Conservation (phyloP, 2,329 filamentous ascomycete species). For the Boeremia exigua region DNA sequence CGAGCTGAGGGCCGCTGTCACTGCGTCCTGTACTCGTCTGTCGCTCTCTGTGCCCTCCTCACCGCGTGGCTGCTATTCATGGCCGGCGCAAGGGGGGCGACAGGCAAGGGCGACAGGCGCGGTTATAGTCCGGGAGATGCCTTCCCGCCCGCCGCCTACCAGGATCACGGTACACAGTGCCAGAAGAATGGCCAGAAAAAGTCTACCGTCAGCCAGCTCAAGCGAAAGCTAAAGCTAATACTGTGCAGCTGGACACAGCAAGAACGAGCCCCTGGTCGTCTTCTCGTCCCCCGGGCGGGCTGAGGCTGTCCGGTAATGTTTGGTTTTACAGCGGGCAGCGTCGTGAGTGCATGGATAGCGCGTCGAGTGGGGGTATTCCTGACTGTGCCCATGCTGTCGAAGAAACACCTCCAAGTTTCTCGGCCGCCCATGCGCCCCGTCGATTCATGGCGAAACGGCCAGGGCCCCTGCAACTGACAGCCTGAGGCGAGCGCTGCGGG, state of each 20-base stretch:
- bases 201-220: neutral
- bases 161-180: slow-evolving; percentile 24
- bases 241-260: neutral
- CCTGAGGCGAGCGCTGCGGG: slow-evolving; percentile 31
- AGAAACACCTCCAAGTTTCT: slow-evolving; percentile 27
- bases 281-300: slow-evolving; percentile 18
- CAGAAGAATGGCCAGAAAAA: neutral
- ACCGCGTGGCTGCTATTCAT: slow-evolving; percentile 18
- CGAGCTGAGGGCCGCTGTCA: slow-evolving; percentile 20
- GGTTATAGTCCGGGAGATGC: slow-evolving; percentile 18
- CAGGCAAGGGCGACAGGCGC: slow-evolving; percentile 19
- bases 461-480: slow-evolving; percentile 31
- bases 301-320: slow-evolving; percentile 29
- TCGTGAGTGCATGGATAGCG: slow-evolving; percentile 15
- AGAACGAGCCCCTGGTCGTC: slow-evolving; percentile 1
- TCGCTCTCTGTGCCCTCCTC: neutral
- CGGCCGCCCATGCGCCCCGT: slow-evolving; percentile 29
- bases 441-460: slow-evolving; percentile 37
- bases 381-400: slow-evolving; percentile 34
- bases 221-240: neutral
- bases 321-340: slow-evolving; percentile 31
- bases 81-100: slow-evolving; percentile 12
- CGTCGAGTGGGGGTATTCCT: slow-evolving; percentile 35
- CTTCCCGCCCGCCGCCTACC: slow-evolving; percentile 26
- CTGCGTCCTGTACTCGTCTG: neutral